These are phyloP conservation scores for Fusarium sp. DNA, from an alignment of 2,329 filamentous ascomycete genomes.

Conservation along the genomic window DNA sequence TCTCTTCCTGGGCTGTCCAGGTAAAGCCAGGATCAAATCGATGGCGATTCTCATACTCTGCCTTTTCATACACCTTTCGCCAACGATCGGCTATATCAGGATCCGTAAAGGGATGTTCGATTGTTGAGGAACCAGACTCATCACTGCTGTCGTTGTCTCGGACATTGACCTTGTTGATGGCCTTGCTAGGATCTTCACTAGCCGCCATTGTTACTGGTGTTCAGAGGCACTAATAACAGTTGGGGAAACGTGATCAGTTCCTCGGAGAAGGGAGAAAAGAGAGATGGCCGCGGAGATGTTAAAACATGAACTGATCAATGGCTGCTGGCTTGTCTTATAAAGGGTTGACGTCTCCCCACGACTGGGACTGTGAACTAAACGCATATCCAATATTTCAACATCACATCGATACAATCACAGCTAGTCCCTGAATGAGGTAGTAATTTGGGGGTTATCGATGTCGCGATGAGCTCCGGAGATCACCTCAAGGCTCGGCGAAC, in stretches of 20 bases:
- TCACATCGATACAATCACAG: background rate
- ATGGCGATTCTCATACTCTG: conserved; percentile 70
- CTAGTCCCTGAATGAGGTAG: background rate
- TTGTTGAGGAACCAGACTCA: conserved; percentile 37
- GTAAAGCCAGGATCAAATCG: conserved; percentile 63
- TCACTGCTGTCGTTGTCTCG: conserved; percentile 42
- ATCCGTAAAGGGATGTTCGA: conserved; percentile 63
- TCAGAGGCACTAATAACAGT: background rate
- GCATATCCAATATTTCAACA: background rate
- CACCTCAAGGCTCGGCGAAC: conserved; percentile 40
- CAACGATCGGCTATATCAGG: conserved; percentile 66
- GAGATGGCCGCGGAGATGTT: conserved; percentile 37
- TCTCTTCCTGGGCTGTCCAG: conserved; percentile 64
- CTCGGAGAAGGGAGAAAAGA: background rate
- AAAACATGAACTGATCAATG: background rate
- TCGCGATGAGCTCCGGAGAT: conserved; percentile 44
- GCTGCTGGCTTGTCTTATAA: conserved; percentile 44
- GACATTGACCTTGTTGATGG: conserved; percentile 29
- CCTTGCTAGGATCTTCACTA: conserved; percentile 10
- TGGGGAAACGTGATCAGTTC: too few species aligned
- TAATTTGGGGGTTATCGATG: conserved; percentile 32
- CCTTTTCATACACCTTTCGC: conserved; percentile 65
- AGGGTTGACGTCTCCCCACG: background rate
- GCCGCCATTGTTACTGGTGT: conserved; percentile 30
- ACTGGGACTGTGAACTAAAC: background rate